Base-by-base conservation (phyloP, 768 basidiomycete genomes). In the Pleurotus citrinopileatus region DNA sequence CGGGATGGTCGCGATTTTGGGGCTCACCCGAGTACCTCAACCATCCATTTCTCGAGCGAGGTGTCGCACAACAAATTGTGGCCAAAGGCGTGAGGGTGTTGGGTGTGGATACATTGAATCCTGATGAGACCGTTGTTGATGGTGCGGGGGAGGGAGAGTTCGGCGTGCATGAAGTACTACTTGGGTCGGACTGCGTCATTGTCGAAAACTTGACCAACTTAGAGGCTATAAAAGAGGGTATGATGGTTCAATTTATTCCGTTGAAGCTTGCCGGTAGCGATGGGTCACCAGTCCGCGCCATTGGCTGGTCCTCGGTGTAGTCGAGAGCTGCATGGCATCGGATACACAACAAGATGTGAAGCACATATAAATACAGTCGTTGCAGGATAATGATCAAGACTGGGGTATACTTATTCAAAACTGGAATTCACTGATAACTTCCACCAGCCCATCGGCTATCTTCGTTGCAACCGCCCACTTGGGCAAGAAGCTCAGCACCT, bases 201-300 rank as follows among this genome's bases (percentile, higher is more conserved):
- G 86, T 79, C 26, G 89, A 91, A 71, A 91, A 91, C 58, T 54
- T 91, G 61, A 79, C 70, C 8, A 80, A 82, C 48, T 59, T 90
- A 52, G 77, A 76, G 26, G 57, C 57, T 43, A 61, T 88, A 27
- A 54, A 60, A 5, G 53, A 38, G 23, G 63, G 64, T 28, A 75
- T 71, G 63, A 69, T 74, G 52, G 79, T 86, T 29, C 81, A 78
- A 52, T 62, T 89, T 51, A 62, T 83, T 34, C 87, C 87, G 0
- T 62, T 91, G 46, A 81, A 73, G 20, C 52, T 90, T n/a, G 69
- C 68, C 3, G 78, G 74, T 1, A 74, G 77, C 20, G 89, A 91
- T 61, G 88, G 84, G 3, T 84, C 85, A 12, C 88, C 88, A 1
- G 71, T 87, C n/a, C 75, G 88, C 57, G 89, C 86, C 3, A n/a